These are phyloP conservation scores for Fusarium tuaranense DNA, from an alignment of 2,329 filamentous ascomycete species.

Conservation along the genomic window DNA sequence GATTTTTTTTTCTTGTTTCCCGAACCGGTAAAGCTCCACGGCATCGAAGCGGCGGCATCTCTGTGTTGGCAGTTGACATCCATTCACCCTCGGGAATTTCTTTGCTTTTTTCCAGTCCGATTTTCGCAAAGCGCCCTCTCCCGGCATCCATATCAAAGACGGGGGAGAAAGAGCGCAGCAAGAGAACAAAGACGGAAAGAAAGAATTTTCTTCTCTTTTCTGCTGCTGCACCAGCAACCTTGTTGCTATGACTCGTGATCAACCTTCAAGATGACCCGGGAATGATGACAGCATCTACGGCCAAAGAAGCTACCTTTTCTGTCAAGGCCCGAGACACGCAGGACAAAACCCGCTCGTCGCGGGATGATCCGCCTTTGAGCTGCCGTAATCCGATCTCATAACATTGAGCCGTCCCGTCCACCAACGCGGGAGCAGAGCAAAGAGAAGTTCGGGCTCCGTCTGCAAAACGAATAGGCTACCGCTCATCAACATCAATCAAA, in stretches of 20 bases:
- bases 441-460: background rate
- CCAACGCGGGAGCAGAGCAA: background rate
- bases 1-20: background rate
- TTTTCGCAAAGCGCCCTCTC: background rate
- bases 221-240: background rate
- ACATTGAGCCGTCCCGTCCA: background rate
- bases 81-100: background rate
- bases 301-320: constrained; percentile 14
- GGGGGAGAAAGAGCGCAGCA: background rate
- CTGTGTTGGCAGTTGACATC: background rate
- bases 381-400: background rate
- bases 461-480: background rate
- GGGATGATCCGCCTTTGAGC: background rate
- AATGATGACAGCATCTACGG: background rate
- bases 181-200: background rate
- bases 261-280: background rate
- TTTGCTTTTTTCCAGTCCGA: constrained; percentile 13
- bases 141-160: background rate
- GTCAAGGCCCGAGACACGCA: background rate
- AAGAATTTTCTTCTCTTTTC: background rate
- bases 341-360: background rate
- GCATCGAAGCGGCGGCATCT: background rate
- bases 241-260: background rate
- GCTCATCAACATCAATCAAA: background rate
- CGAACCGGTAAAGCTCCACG: background rate